Conservation (phyloP, 208 protist genomes). For the Trypanosoma grayi region DNA sequence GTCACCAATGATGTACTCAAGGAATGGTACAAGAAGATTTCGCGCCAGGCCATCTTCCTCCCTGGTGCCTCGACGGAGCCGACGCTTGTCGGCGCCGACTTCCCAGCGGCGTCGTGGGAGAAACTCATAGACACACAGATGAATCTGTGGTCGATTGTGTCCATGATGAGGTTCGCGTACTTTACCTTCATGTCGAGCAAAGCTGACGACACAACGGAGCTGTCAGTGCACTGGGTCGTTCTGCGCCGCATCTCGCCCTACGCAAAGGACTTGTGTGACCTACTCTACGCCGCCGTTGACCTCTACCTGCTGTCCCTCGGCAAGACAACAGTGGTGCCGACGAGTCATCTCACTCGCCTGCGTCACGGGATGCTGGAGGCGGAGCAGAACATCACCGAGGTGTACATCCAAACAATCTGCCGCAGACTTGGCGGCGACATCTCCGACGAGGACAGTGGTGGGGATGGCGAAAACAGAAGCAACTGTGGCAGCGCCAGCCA, state of each 20-base stretch:
- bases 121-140: constrained; percentile 66
- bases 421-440: constrained; percentile 61
- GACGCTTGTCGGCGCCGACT: constrained; percentile 75
- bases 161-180: constrained; percentile 89
- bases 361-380: constrained; percentile 76
- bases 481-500: no score
- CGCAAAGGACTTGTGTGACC: constrained; percentile 76
- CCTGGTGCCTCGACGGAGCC: constrained; percentile 80
- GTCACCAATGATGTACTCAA: constrained; percentile 60
- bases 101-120: constrained; percentile 71
- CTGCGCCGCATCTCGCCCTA: constrained; percentile 82
- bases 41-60: constrained; percentile 55
- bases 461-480: constrained; percentile 4
- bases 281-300: constrained; percentile 80
- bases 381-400: constrained; percentile 68
- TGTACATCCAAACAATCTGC: constrained; percentile 81
- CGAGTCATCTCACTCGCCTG: constrained; percentile 74
- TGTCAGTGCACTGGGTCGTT: constrained; percentile 90
- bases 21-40: constrained; percentile 76
- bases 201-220: constrained; percentile 42
- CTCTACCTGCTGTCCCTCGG: constrained; percentile 77
- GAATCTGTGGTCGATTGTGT: constrained; percentile 65
- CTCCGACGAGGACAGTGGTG: constrained; percentile 30
- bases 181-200: constrained; percentile 83
- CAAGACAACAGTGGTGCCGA: constrained; percentile 75